Percentiles rank a stretch among this genome's conserved stretches.
Conservation (phyloP, 345 rosid species). For the Euphorbia peplus region DNA sequence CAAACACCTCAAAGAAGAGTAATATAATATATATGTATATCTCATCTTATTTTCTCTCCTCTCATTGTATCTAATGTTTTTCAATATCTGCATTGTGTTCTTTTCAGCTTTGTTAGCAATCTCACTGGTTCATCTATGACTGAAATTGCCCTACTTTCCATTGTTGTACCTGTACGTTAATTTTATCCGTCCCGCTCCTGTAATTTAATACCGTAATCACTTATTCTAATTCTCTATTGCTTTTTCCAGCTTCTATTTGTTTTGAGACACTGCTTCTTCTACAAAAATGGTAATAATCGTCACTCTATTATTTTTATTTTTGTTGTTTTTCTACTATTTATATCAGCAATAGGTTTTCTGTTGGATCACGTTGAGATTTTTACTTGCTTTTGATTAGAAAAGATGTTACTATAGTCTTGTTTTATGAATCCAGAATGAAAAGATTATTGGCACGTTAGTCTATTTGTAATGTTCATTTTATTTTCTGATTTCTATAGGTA, state of each 20-base stretch:
- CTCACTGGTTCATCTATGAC: conserved; percentile 72
- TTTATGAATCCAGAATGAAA: neutral
- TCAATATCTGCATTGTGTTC: neutral
- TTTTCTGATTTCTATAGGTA: neutral
- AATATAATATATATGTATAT: too few species aligned
- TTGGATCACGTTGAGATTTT: neutral
- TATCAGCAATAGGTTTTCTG: neutral
- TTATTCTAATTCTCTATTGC: neutral
- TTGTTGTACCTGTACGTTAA: conserved; percentile 53
- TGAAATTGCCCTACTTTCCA: conserved; percentile 55
- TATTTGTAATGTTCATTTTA: neutral
- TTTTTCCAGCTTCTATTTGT: conserved; percentile 52
- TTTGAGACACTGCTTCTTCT: conserved; percentile 47
- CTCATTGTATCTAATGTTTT: neutral
- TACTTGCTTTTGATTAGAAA: neutral
- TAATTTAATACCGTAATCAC: neutral
- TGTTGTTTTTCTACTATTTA: too few species aligned
- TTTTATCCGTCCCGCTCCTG: too few species aligned
- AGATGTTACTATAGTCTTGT: neutral
- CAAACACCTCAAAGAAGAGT: conserved; percentile 82
- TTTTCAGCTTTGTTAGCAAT: conserved; percentile 76
- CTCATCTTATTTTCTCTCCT: neutral
- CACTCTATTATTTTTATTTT: neutral
- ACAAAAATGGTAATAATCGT: conserved; percentile 35
- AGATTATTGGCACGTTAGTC: too few species aligned